phyloP scores from a whole-genome alignment of 495 filamentous ascomycete genomes.

The Penicillium daleae region DNA sequence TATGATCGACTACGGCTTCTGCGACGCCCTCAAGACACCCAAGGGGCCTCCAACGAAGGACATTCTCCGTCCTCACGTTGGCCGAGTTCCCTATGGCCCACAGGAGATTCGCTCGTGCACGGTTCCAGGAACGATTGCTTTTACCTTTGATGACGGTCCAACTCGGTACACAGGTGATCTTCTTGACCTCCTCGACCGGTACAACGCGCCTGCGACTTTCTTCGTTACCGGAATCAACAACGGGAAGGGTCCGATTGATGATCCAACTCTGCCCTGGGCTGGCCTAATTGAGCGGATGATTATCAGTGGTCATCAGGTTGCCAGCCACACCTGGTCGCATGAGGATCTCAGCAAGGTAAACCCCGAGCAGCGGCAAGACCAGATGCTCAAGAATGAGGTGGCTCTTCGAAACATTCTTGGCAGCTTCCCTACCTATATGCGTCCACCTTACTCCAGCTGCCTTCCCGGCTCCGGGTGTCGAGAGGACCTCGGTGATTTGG shows the following conservation, averaged over 20 bases:
- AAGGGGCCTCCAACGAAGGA: constrained; percentile 61
- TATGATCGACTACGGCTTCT: constrained; percentile 67
- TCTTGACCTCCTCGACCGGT: constrained; percentile 67
- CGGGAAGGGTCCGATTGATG: constrained; percentile 73
- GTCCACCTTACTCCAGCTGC: constrained; percentile 80
- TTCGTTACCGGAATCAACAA: constrained; percentile 78
- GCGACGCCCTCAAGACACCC: constrained; percentile 70
- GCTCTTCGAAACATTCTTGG: constrained; percentile 79
- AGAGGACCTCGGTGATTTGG: constrained; percentile 62
- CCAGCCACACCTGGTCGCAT: constrained; percentile 86
- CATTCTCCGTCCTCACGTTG: constrained; percentile 62
- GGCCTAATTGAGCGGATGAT: constrained; percentile 70
- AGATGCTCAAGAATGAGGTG: constrained; percentile 80
- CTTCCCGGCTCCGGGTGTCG: constrained; percentile 58
- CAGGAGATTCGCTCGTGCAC: constrained; percentile 68
- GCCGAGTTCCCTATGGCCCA: constrained; percentile 62
- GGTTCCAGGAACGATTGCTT: constrained; percentile 63
- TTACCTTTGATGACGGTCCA: constrained; percentile 83
- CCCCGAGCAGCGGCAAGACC: constrained; percentile 58
- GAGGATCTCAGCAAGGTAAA: constrained; percentile 66
- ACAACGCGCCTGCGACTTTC: constrained; percentile 74
- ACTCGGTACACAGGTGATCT: constrained; percentile 69
- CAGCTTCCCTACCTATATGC: constrained; percentile 84
- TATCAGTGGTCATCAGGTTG: constrained; percentile 77
- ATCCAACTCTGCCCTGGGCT: constrained; percentile 57